Conservation (phyloP, 2,329 filamentous ascomycete species). For the Venturiaceae sp. region DNA sequence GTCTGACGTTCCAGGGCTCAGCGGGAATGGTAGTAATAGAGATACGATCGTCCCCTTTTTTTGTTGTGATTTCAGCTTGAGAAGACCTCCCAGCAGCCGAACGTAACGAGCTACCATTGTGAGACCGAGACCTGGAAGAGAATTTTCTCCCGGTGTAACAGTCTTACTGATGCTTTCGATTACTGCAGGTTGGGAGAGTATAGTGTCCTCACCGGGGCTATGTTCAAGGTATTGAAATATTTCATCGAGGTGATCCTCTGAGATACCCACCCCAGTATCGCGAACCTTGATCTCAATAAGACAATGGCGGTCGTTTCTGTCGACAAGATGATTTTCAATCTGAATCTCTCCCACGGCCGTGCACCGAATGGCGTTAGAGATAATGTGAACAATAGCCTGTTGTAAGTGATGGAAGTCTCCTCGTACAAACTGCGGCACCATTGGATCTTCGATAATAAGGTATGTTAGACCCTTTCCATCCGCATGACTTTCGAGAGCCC, state of each 20-base stretch:
- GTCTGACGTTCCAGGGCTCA: slow-evolving; percentile 16
- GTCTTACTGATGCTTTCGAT: slow-evolving; percentile 8
- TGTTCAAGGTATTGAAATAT: slow-evolving; percentile 55
- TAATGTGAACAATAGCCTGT: slow-evolving; percentile 72
- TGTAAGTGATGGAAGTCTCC: slow-evolving; percentile 72
- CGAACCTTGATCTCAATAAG: slow-evolving; percentile 65
- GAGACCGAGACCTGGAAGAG: slow-evolving; percentile 67
- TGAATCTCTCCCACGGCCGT: slow-evolving; percentile 58
- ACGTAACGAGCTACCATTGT: slow-evolving; percentile 79
- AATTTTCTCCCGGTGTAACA: slow-evolving; percentile 16
- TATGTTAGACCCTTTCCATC: slow-evolving; percentile 66
- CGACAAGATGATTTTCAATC: slow-evolving; percentile 56
- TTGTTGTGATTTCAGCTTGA: slow-evolving; percentile 73
- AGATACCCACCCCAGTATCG: slow-evolving; percentile 64
- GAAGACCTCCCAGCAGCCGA: slow-evolving; percentile 81
- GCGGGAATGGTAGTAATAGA: slow-evolving; percentile 64
- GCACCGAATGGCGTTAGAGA: slow-evolving; percentile 75
- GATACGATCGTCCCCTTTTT: slow-evolving; percentile 76
- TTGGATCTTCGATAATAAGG: slow-evolving; percentile 55
- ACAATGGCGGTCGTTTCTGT: slow-evolving; percentile 36
- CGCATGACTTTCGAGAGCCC: slow-evolving; percentile 64
- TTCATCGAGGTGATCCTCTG: slow-evolving; percentile 43
- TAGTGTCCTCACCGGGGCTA: slow-evolving; percentile 49
- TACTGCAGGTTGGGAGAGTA: slow-evolving; percentile 20
- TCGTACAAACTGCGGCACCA: slow-evolving; percentile 61